A percentile compares a stretch with the other conserved stretches of the same genome.
Evolutionary conservation across 306 rosid genomes (phyloP).

Genomic region (Styphnolobium japonicum): DNA sequence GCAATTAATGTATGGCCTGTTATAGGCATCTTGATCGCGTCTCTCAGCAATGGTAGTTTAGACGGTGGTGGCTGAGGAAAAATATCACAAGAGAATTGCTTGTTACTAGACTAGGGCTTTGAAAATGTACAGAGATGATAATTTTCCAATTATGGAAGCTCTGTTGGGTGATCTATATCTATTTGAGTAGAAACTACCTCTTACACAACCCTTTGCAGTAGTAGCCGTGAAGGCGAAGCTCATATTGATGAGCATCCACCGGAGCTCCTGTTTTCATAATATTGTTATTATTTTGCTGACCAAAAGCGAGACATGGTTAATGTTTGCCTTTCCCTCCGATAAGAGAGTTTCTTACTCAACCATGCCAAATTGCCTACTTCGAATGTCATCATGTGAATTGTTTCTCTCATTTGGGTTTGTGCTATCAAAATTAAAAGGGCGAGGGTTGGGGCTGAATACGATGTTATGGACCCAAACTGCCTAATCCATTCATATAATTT

Average conservation of each 20-base stretch:
- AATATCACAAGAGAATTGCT: constrained; percentile 20
- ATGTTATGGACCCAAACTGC: too few species aligned
- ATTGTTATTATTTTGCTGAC: neutral
- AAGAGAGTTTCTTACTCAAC: neutral
- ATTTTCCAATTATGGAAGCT: constrained; percentile 34
- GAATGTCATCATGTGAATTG: too few species aligned
- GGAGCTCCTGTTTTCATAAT: neutral
- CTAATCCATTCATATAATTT: too few species aligned
- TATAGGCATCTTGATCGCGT: constrained; percentile 26
- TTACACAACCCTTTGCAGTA: neutral
- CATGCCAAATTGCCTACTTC: too few species aligned
- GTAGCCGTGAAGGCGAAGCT: neutral
- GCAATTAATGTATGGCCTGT: constrained; percentile 18
- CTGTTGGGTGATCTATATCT: constrained; percentile 17
- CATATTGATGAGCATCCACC: neutral
- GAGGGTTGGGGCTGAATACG: too few species aligned
- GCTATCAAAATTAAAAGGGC: too few species aligned
- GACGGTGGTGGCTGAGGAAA: constrained; percentile 9
- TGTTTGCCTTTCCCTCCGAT: neutral
- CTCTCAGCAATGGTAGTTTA: constrained; percentile 28
- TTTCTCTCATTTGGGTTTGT: too few species aligned
- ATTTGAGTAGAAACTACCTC: neutral
- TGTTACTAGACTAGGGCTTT: constrained; percentile 28
- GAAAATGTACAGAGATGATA: constrained; percentile 43
- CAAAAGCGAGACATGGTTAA: neutral